Conservation (phyloP, 2,329 filamentous ascomycete species). For the Penicillium frequentans region DNA sequence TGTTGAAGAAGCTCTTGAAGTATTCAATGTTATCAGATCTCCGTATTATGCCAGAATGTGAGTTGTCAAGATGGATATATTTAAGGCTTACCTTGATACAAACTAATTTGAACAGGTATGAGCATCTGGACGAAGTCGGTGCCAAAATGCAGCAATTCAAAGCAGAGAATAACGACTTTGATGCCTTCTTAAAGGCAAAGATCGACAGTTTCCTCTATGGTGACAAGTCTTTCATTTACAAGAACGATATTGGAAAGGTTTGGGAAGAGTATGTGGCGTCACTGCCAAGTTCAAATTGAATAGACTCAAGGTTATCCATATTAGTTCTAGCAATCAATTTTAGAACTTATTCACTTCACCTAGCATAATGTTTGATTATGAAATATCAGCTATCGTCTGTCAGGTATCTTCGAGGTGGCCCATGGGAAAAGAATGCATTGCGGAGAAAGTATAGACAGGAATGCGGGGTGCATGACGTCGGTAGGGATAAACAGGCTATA, state of each 20-base stretch:
- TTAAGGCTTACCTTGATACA: slow-evolving; percentile 2
- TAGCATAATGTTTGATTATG: no score
- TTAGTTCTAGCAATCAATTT: background rate
- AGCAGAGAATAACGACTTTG: slow-evolving; percentile 23
- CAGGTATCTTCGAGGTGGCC: background rate
- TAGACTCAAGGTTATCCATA: background rate
- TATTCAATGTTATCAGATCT: slow-evolving; percentile 42
- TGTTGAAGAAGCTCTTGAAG: slow-evolving; percentile 29
- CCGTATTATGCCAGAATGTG: slow-evolving; percentile 45
- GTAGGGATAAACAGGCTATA: background rate
- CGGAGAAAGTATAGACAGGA: background rate
- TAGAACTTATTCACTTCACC: background rate
- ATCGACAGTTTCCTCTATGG: slow-evolving; percentile 32
- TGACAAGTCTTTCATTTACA: slow-evolving; percentile 44
- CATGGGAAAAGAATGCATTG: background rate
- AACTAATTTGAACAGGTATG: slow-evolving; percentile 6
- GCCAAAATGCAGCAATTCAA: slow-evolving; percentile 17
- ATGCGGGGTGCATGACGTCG: background rate
- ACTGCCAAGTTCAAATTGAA: background rate
- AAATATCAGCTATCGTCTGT: background rate
- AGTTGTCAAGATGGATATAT: slow-evolving; percentile 3
- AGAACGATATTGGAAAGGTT: slow-evolving; percentile 42
- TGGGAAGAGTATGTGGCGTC: slow-evolving; percentile 17
- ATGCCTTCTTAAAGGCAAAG: slow-evolving; percentile 29
- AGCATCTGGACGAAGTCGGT: slow-evolving; percentile 12